A percentile compares a stretch with the other conserved stretches of the same genome.
These are phyloP conservation scores for Solanum bulbocastanum DNA, from an alignment of 257 asterid genomes.

Conservation along the genomic window DNA sequence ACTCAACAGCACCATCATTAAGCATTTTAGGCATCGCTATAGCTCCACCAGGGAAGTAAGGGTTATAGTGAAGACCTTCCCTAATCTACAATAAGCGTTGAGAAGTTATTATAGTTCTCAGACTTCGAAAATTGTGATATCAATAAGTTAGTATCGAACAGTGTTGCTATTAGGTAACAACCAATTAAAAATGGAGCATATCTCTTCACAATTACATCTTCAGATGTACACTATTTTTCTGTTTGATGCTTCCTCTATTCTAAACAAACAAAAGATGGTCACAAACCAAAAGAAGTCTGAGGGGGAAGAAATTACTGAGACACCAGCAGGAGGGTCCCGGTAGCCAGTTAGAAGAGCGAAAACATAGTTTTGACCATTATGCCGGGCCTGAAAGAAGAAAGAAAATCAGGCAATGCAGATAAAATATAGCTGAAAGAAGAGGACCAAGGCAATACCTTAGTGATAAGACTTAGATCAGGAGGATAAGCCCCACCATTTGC, in stretches of 20 bases:
- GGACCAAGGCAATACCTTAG: not conserved
- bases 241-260: not conserved
- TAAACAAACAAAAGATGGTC: not conserved
- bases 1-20: conserved; percentile 65
- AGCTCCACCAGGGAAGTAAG: conserved; percentile 80
- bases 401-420: not conserved
- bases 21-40: conserved; percentile 83
- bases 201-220: not conserved
- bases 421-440: not conserved
- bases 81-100: conserved; percentile 29
- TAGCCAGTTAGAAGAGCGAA: conserved; percentile 69
- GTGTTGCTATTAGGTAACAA: not conserved
- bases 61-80: conserved; percentile 63
- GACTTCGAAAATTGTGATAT: not conserved
- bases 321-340: conserved; percentile 79
- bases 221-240: not conserved
- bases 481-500: not conserved
- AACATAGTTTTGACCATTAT: conserved; percentile 61
- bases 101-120: not conserved
- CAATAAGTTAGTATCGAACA: not conserved
- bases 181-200: not conserved
- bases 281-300: not conserved
- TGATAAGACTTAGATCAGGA: not conserved
- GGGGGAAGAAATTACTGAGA: conserved; percentile 24
- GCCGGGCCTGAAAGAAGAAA: conserved; percentile 46